Conservation (phyloP, 148 eudicot genomes). For the Bassia scoparia region DNA sequence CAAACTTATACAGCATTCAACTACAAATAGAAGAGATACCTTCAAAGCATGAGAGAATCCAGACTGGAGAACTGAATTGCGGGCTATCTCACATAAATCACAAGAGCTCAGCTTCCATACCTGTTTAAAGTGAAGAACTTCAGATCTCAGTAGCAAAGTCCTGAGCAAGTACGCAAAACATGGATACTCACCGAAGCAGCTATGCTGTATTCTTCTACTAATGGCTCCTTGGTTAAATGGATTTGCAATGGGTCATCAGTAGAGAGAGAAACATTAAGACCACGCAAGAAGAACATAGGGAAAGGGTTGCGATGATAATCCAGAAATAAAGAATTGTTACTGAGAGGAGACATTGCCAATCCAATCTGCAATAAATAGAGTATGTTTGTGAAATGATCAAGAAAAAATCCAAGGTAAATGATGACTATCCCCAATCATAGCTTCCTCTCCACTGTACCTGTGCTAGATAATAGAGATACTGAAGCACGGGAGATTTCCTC, state of each 20-base stretch:
- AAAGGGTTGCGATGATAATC: constrained; percentile 98
- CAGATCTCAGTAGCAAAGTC: constrained; percentile 13
- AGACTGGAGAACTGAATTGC: constrained; percentile 92
- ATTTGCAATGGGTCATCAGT: constrained; percentile 98
- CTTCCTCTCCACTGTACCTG: constrained; percentile 46
- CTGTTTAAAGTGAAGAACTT: constrained; percentile 33
- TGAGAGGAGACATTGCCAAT: constrained; percentile 96
- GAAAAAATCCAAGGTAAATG: neutral
- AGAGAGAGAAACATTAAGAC: constrained; percentile 96
- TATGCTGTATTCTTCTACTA: constrained; percentile 98
- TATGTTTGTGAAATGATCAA: constrained; percentile 6
- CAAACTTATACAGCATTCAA: neutral
- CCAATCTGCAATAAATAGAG: constrained; percentile 63
- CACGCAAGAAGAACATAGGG: constrained; percentile 86
- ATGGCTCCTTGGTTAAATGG: constrained; percentile 92
- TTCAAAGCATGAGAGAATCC: constrained; percentile 92
- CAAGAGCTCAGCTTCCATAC: constrained; percentile 96
- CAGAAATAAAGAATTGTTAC: constrained; percentile 96
- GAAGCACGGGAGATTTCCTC: constrained; percentile 97
- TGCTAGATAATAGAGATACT: constrained; percentile 87
- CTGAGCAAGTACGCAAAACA: constrained; percentile 5
- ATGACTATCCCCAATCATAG: constrained; percentile 5
- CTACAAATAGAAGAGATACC: constrained; percentile 42
- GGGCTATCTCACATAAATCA: constrained; percentile 97
- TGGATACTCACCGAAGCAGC: constrained; percentile 81